Percentiles rank a stretch among this genome's conserved stretches.
phyloP scores from a whole-genome alignment of 2,329 filamentous ascomycete genomes.

The Hysterium pulicare region DNA sequence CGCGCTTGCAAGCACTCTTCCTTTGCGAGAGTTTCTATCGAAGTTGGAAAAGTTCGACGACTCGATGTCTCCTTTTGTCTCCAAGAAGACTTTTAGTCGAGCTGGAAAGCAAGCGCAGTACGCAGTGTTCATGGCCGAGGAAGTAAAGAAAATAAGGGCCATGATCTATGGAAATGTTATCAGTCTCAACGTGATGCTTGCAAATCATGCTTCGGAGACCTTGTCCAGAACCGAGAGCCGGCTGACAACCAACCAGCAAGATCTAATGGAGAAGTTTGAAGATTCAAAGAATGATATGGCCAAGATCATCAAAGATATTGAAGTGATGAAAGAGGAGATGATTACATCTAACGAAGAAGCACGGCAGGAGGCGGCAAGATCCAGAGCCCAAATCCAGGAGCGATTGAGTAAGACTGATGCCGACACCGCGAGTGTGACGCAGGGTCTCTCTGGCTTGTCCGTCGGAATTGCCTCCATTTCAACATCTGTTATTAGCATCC shows the following conservation, averaged over 20 bases:
- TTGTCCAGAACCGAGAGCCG: background rate
- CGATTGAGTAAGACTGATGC: too few species aligned
- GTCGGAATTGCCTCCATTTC: background rate
- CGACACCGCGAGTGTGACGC: background rate
- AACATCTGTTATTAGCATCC: background rate
- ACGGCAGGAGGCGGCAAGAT: too few species aligned
- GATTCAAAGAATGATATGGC: background rate
- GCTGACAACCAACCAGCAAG: background rate
- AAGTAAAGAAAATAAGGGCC: conserved; percentile 17
- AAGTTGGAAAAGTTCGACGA: conserved; percentile 18
- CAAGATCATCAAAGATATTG: too few species aligned
- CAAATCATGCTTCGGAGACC: conserved; percentile 14
- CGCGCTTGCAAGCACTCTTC: conserved; percentile 18
- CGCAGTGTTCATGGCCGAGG: conserved; percentile 14
- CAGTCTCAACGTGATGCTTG: conserved; percentile 20
- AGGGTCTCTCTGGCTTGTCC: background rate
- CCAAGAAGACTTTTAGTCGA: conserved; percentile 1
- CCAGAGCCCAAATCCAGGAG: too few species aligned
- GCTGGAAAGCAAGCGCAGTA: conserved; percentile 15
- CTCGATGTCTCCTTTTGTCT: conserved; percentile 12
- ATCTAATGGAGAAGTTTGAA: background rate
- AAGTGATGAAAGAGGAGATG: too few species aligned
- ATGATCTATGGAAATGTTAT: conserved; percentile 15
- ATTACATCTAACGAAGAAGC: too few species aligned
- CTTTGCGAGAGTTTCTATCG: conserved; percentile 18